Base-by-base conservation (phyloP, 169 alveolate genomes). In the Cryptosporidium meleagridis region DNA sequence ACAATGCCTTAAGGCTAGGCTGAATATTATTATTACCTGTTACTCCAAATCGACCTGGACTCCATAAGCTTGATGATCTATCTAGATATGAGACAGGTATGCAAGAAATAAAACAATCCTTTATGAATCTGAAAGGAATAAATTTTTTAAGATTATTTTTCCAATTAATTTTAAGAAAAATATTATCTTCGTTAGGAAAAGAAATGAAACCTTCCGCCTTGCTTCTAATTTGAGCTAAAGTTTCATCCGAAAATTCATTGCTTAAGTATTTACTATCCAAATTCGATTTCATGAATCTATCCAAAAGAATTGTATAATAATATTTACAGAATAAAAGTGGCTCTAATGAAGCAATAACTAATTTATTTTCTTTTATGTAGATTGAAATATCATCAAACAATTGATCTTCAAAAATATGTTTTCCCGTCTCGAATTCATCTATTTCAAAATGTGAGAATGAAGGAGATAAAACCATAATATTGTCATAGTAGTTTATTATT, bases 31-130 rank as follows among this genome's bases (percentile, higher is more conserved):
- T 73, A 55, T 69, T 48, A n/a, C 80, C 85, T 26, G 89, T 61
- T 16, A 10, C 41, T 39, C 89, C 89, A 59, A 80, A 80, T 80
- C 45, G 62, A 4, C 75, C 80, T 26, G 89, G 89, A 35, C 45
- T 59, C 89, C 89, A 80, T 48, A 41, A 62, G 41, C 29, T 80
- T 12, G 89, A 80, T 16, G 69, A 18, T 35, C 89, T 51, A 51
- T 59, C 59, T n/a, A 44, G 3, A 48, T 80, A 80, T 31, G 41
- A 26, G 16, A 14, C 18, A 18, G 89, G 89, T 26, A 80, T 80
- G 29, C 80, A 59, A 4, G 89, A 80, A 26, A 62, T 65, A 41
- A 80, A 80, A 58, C 89, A 62, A 62, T 37, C 48, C 2, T 29
- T 65, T 65, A 80, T 9, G 18, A 65, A 44, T 3, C 35, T 62